Base-by-base conservation (phyloP, 768 basidiomycete species). In the Suillus discolor region DNA sequence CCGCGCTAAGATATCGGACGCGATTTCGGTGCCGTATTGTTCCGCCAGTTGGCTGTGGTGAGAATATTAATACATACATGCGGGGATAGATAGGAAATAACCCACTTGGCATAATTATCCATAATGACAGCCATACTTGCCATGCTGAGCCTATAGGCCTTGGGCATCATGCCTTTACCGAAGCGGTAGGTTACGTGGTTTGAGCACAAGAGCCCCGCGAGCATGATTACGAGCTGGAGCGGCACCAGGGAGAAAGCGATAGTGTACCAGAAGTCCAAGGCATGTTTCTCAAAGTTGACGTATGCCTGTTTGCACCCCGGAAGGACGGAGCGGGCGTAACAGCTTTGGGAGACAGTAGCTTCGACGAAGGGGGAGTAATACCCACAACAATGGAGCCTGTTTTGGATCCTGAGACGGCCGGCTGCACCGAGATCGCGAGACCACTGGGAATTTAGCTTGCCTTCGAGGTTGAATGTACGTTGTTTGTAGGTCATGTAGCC, bases 101-200 rank as follows among this genome's bases (percentile, higher is more conserved):
- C 83, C 39, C 67, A 92, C 91, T 82, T 89, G 23, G 90, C 91
- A 73, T 92, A 93, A 65, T 89, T 88, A 68, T 94, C 92, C 89
- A 93, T 89, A 74, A 94, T 92, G 62, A 91, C 83, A 4, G 89
- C 90, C 89, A 93, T 91, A 66, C 85, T 88, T 65, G 82, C 84
- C 82, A 86, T 79, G 78, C 87, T 88, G 54, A 94, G 81, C 42
- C 91, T 82, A 76, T 94, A 94, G 16, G 89, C 87, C 81, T 92
- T 91, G 65, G 57, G 57, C 57, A 60, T 60, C 57, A 60, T 60
- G 39, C 93, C 92, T 80, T 93, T 94, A 12, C 92, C 92, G 75
- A 94, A 94, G 61, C 92, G 83, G 74, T 93, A 93, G 25, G 92
- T 94, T 74, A 94, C 87, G 69, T 94, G 92, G 77, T 92, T 93